Evolutionary conservation across 148 eudicot genomes (phyloP), one percentile per base, ranked within the genome.

Genomic region (Nyssa sinensis): DNA sequence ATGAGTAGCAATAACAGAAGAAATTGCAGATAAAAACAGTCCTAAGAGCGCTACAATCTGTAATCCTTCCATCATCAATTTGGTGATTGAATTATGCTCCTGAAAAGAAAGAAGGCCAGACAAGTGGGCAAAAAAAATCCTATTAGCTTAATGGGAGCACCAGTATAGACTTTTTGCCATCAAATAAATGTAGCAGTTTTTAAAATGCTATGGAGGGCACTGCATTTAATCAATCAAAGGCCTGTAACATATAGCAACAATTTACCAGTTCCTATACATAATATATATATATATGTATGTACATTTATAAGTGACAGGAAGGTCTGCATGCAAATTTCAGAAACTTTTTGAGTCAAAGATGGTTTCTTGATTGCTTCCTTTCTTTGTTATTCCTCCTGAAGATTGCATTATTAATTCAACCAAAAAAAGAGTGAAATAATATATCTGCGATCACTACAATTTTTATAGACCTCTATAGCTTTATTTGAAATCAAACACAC

Each of bases 21-120:
- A 27, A 41, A 62, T 41, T 39, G 28, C 59, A 72, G n/a, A 71
- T 12, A 71, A 24, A 33, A 71, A 19, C 2, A 71, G 24, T 71
- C 21, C 64, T 58, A 25, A 32, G 3, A 70, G 47, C 16, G 25
- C 14, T 59, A 59, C 19, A 19, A 55, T 55, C 25, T 55, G 17
- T 17, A 55, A 3, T 17, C 24, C 19, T 21, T 55, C 14, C 25
- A 2, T 55, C 59, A 55, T 55, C 59, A 55, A 11, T 55, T 55
- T 55, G 4, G 59, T 17, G 59, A 5, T 55, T 55, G 7, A 55
- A 55, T 44, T n/a, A 49, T 49, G 1, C 57, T 13, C 44, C 17
- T 13, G 21, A 55, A 55, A 13, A 55, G 4, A 55, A 55, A 55
- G 57, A 55, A 55, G 24, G 59, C 6, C 17, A 44, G 51, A 44